Conservation (phyloP, 2,329 filamentous ascomycete genomes). For the Botrytis cinerea region DNA sequence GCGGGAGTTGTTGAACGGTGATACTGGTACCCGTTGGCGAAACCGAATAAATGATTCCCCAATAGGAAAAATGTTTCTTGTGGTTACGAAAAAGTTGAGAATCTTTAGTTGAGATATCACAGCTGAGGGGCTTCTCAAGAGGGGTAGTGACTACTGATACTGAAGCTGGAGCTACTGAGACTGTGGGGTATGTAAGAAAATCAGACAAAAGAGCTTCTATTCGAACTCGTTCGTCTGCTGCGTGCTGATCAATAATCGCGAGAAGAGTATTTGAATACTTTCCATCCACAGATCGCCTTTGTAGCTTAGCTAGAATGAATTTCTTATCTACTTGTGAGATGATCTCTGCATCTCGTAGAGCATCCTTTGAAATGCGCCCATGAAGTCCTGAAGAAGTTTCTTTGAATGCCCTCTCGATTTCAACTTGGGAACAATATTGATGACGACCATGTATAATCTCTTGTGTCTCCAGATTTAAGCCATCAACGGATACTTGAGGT, state of each 20-base stretch:
- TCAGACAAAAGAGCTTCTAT: slow-evolving; percentile 71
- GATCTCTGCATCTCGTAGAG: slow-evolving; percentile 61
- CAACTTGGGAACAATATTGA: slow-evolving; percentile 37
- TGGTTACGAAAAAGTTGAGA: slow-evolving; percentile 56
- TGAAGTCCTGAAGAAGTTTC: slow-evolving; percentile 37
- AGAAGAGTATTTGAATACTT: slow-evolving; percentile 48
- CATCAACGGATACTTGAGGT: slow-evolving; percentile 45
- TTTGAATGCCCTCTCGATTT: slow-evolving; percentile 39
- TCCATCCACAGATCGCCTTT: not conserved
- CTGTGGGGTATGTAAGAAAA: slow-evolving; percentile 47
- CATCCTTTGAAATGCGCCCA: slow-evolving; percentile 61
- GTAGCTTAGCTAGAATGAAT: slow-evolving; percentile 70
- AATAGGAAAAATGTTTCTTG: slow-evolving; percentile 61
- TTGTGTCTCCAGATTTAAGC: slow-evolving; percentile 35
- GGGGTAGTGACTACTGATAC: slow-evolving; percentile 42
- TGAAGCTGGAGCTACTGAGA: not conserved
- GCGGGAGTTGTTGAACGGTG: slow-evolving; percentile 62
- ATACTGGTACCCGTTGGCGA: slow-evolving; percentile 40
- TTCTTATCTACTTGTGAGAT: slow-evolving; percentile 87
- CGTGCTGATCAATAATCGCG: slow-evolving; percentile 87
- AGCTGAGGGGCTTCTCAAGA: slow-evolving; percentile 58
- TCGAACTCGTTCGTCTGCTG: slow-evolving; percentile 84
- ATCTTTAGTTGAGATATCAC: slow-evolving; percentile 66
- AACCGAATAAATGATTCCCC: slow-evolving; percentile 67
- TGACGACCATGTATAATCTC: slow-evolving; percentile 33